Conservation (phyloP, 306 rosid species). For the Vigna nakashimae region DNA sequence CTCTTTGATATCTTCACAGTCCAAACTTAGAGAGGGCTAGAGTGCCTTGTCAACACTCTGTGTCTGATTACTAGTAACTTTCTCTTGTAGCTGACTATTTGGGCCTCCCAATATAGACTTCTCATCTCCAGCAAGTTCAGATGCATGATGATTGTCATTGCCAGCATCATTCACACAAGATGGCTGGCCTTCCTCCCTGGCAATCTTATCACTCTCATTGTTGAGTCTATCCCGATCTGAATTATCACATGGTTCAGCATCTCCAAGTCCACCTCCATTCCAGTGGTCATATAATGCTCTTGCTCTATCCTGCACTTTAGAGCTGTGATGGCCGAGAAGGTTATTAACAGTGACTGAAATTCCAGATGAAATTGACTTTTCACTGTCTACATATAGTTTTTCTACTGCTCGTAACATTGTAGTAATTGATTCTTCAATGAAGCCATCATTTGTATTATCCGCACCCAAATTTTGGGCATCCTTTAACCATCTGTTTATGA, state of each 20-base stretch:
- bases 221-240: slow-evolving; percentile 43
- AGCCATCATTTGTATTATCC: slow-evolving; percentile 66
- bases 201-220: slow-evolving; percentile 53
- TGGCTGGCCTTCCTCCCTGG: slow-evolving; percentile 53
- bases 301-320: slow-evolving; percentile 71
- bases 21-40: slow-evolving; percentile 44
- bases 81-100: slow-evolving; percentile 50
- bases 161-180: slow-evolving; percentile 53
- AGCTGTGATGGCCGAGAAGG: slow-evolving; percentile 75
- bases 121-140: slow-evolving; percentile 48
- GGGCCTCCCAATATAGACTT: slow-evolving; percentile 48
- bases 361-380: slow-evolving; percentile 77
- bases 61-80: slow-evolving; percentile 44
- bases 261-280: slow-evolving; percentile 62
- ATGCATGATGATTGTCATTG: slow-evolving; percentile 47
- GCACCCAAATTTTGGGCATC: slow-evolving; percentile 67
- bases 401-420: slow-evolving; percentile 82
- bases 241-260: slow-evolving; percentile 50
- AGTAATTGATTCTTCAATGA: slow-evolving; percentile 79
- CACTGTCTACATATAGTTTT: slow-evolving; percentile 68
- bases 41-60: slow-evolving; percentile 46
- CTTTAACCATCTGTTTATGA: slow-evolving; percentile 83
- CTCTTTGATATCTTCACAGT: slow-evolving; percentile 53
- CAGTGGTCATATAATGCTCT: slow-evolving; percentile 74
- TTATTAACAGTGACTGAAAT: slow-evolving; percentile 67